Percentiles rank a stretch among this genome's conserved stretches.
Evolutionary conservation across 2,329 filamentous ascomycete species (phyloP).

Genomic region (Epichloe baconii): DNA sequence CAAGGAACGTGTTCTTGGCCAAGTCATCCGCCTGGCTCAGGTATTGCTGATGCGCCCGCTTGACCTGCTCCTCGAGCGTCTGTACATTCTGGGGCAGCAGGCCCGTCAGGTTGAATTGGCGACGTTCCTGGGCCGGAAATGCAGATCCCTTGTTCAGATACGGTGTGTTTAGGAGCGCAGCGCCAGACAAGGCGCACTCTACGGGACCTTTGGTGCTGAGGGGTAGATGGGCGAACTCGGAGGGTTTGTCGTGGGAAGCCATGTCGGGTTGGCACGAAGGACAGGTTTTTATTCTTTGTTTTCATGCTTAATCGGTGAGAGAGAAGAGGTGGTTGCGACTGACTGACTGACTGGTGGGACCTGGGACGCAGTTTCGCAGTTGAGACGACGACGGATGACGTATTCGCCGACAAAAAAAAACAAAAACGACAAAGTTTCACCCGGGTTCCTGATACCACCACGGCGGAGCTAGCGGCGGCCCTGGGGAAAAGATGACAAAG

Average conservation of each 20-base stretch:
- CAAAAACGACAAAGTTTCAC: background rate
- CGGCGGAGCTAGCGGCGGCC: too few species aligned
- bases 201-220: slow-evolving; percentile 24
- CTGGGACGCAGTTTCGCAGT: background rate
- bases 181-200: slow-evolving; percentile 23
- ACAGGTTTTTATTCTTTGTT: too few species aligned
- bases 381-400: background rate
- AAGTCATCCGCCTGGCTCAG: slow-evolving; percentile 46
- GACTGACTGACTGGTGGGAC: background rate
- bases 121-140: slow-evolving; percentile 56
- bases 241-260: slow-evolving; percentile 4
- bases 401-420: background rate
- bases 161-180: slow-evolving; percentile 22
- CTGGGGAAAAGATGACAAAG: too few species aligned
- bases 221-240: slow-evolving; percentile 18
- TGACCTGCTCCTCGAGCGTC: slow-evolving; percentile 61
- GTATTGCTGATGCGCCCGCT: slow-evolving; percentile 74
- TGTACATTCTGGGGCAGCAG: slow-evolving; percentile 61
- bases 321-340: background rate
- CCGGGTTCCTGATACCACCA: too few species aligned
- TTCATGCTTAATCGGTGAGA: too few species aligned
- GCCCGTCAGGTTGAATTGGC: slow-evolving; percentile 56
- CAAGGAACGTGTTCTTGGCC: slow-evolving; percentile 80
- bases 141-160: slow-evolving; percentile 70
- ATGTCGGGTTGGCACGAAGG: background rate